phyloP scores from a whole-genome alignment of 2,329 filamentous ascomycete genomes.

The Cadophora sp. region DNA sequence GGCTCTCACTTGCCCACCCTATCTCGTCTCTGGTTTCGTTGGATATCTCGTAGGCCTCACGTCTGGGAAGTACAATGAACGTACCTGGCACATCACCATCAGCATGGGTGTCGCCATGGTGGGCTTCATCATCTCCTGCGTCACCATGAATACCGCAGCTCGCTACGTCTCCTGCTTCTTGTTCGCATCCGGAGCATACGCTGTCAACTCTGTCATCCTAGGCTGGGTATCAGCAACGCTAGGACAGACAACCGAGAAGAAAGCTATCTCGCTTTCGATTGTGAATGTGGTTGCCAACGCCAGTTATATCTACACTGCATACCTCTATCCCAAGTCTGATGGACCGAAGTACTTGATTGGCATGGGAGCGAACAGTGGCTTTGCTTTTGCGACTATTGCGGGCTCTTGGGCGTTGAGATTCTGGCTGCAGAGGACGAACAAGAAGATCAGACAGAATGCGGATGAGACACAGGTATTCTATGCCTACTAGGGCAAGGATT shows the following conservation, averaged over 20 bases:
- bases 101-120: slow-evolving; percentile 42
- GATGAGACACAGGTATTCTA: slow-evolving; percentile 27
- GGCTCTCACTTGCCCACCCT: slow-evolving; percentile 49
- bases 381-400: slow-evolving; percentile 45
- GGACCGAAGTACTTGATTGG: slow-evolving; percentile 45
- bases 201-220: slow-evolving; percentile 43
- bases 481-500: slow-evolving; percentile 26
- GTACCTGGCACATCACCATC: slow-evolving; percentile 44
- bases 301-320: slow-evolving; percentile 36
- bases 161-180: slow-evolving; percentile 46
- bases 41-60: slow-evolving; percentile 33
- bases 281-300: slow-evolving; percentile 33
- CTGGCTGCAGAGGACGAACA: slow-evolving; percentile 46
- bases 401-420: slow-evolving; percentile 47
- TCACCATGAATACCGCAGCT: slow-evolving; percentile 42
- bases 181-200: slow-evolving; percentile 45
- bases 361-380: slow-evolving; percentile 43
- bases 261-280: slow-evolving; percentile 33
- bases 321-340: slow-evolving; percentile 40
- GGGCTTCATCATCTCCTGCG: slow-evolving; percentile 43
- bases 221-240: slow-evolving; percentile 38
- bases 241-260: slow-evolving; percentile 36
- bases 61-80: slow-evolving; percentile 43
- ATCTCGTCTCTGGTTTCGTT: slow-evolving; percentile 37
- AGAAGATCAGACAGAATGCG: slow-evolving; percentile 36